Evolutionary conservation across 495 filamentous ascomycete genomes (phyloP).

Genomic region (Aspergillus kassunensis): DNA sequence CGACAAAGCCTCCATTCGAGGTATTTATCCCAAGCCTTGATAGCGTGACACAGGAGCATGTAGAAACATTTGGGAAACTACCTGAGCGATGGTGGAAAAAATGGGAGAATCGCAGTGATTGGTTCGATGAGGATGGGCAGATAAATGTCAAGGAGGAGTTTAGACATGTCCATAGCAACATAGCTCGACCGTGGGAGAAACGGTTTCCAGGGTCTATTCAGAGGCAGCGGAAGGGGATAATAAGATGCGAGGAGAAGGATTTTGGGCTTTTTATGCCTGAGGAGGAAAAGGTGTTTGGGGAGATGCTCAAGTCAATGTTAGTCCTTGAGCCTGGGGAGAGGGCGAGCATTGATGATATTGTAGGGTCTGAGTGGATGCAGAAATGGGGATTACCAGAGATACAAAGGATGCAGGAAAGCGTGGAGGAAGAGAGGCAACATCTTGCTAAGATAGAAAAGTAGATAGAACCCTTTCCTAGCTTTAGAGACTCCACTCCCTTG

Average conservation of each 20-base stretch:
- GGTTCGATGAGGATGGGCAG: constrained; percentile 12
- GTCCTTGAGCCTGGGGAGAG: constrained; percentile 20
- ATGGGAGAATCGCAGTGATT: constrained; percentile 1
- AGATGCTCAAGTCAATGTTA: constrained; percentile 26
- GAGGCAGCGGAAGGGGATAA: constrained; percentile 9
- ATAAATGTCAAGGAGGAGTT: constrained; percentile 12
- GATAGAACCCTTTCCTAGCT: too few species aligned
- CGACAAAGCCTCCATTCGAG: constrained; percentile 13
- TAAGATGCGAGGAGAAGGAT: neutral
- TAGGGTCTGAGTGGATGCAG: constrained; percentile 29
- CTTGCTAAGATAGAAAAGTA: too few species aligned
- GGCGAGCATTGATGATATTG: constrained; percentile 18
- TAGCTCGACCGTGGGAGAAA: constrained; percentile 8
- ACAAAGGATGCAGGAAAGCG: constrained; percentile 16
- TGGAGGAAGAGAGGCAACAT: too few species aligned
- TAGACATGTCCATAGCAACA: constrained; percentile 3
- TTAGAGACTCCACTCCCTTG: too few species aligned
- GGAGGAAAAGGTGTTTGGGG: constrained; percentile 22
- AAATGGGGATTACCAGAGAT: constrained; percentile 28
- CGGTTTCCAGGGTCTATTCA: constrained; percentile 13
- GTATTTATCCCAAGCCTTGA: neutral
- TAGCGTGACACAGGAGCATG: neutral
- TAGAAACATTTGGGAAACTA: constrained; percentile 19
- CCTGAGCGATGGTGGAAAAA: constrained; percentile 28
- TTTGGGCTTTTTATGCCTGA: constrained; percentile 8